Evolutionary conservation across 306 rosid species (phyloP).

Genomic region (Prunus persica): DNA sequence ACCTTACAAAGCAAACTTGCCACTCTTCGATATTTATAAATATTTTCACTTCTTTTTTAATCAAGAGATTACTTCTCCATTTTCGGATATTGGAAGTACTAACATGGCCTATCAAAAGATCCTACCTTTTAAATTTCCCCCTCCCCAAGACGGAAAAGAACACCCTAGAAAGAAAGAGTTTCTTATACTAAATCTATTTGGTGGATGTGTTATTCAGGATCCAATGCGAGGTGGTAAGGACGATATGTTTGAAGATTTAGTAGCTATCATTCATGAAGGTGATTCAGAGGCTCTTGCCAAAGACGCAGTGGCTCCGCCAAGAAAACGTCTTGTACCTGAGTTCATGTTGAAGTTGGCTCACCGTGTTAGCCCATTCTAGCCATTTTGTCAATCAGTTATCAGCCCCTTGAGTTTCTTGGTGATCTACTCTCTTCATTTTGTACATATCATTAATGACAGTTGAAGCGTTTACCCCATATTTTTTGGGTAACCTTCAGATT

Average conservation of each 20-base stretch:
- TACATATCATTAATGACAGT: conserved; percentile 4
- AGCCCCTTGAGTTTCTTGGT: neutral
- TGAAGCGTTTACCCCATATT: neutral
- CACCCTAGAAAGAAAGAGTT: neutral
- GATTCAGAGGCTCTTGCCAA: conserved; percentile 65
- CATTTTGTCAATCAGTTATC: conserved; percentile 5
- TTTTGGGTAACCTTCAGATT: neutral
- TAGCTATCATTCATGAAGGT: conserved; percentile 57
- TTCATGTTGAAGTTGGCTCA: conserved; percentile 80
- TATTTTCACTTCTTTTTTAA: too few relatives aligned
- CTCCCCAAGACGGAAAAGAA: neutral
- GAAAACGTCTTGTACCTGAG: conserved; percentile 90
- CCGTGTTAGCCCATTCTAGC: conserved; percentile 77
- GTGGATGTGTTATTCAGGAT: conserved; percentile 48
- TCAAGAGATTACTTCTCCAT: too few relatives aligned
- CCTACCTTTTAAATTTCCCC: neutral
- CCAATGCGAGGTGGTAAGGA: conserved; percentile 95
- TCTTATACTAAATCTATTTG: neutral
- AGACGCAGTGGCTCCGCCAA: conserved; percentile 67
- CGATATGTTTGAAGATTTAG: conserved; percentile 71
- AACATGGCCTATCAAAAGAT: neutral
- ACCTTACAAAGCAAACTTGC: too few relatives aligned
- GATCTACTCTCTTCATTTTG: conserved; percentile 1
- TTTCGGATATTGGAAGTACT: too few relatives aligned
- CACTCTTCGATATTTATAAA: too few relatives aligned